phyloP scores from a whole-genome alignment of 345 rosid genomes.

The Ceriops decandra region DNA sequence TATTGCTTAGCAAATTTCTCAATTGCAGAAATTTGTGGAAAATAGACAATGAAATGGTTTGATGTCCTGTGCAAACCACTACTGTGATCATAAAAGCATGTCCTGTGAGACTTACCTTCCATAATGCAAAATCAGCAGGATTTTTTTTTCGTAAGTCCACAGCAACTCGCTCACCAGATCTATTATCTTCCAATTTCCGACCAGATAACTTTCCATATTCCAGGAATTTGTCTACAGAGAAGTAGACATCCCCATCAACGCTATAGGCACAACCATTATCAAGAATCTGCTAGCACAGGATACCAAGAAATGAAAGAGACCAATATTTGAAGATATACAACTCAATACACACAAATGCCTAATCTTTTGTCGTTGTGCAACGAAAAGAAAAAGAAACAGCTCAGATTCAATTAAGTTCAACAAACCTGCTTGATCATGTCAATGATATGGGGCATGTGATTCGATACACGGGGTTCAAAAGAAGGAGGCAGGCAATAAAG shows the following conservation, averaged over 20 bases:
- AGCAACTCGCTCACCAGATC: constrained; percentile 93
- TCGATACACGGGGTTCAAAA: constrained; percentile 82
- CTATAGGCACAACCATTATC: constrained; percentile 80
- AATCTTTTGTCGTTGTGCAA: not conserved
- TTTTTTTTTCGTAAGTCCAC: constrained; percentile 82
- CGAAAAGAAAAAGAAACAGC: not conserved
- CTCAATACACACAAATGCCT: not conserved
- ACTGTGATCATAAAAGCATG: not conserved
- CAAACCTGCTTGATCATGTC: constrained; percentile 81
- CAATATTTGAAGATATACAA: not conserved
- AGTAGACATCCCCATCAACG: constrained; percentile 76
- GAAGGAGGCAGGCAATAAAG: constrained; percentile 85
- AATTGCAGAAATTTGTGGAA: not conserved
- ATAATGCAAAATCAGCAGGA: constrained; percentile 94
- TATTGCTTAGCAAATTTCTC: not conserved
- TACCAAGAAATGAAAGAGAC: constrained; percentile 8
- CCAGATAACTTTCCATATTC: constrained; percentile 83
- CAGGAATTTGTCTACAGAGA: constrained; percentile 69
- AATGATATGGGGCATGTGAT: constrained; percentile 86
- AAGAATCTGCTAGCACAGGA: constrained; percentile 54
- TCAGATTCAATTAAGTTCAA: not conserved
- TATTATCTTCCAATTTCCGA: constrained; percentile 79
- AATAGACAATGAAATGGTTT: not conserved
- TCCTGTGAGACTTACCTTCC: constrained; percentile 55
- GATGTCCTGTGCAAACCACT: not conserved